A percentile compares a stretch with the other conserved stretches of the same genome.
Conservation (phyloP, 2,329 filamentous ascomycete genomes). For the Westerdykella aurantiaca region DNA sequence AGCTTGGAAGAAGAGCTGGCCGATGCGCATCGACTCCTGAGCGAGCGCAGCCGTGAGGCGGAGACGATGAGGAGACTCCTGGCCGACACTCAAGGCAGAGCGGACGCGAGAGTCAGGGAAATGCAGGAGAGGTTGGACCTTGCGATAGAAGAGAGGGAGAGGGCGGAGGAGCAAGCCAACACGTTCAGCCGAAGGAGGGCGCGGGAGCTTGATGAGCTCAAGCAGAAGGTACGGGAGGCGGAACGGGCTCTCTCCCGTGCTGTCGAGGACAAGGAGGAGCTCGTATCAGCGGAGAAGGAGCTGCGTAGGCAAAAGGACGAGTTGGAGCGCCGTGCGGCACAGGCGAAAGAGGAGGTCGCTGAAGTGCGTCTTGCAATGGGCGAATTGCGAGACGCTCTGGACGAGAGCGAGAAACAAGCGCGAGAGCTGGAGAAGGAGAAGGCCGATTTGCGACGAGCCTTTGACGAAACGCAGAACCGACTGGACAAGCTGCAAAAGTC, state of each 20-base stretch:
- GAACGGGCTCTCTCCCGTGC: conserved; percentile 70
- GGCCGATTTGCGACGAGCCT: conserved; percentile 63
- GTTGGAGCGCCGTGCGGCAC: conserved; percentile 64
- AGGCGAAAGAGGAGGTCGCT: conserved; percentile 64
- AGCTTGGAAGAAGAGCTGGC: conserved; percentile 86
- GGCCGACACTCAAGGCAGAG: conserved; percentile 75
- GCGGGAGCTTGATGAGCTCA: conserved; percentile 82
- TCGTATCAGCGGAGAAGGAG: conserved; percentile 67
- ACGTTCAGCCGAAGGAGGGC: conserved; percentile 68
- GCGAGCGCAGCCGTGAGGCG: conserved; percentile 81
- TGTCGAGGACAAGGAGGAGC: conserved; percentile 68
- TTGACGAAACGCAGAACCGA: conserved; percentile 71
- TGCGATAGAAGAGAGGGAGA: conserved; percentile 88
- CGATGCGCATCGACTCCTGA: conserved; percentile 79
- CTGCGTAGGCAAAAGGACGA: conserved; percentile 70
- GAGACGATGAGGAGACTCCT: conserved; percentile 92
- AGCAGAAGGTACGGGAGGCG: conserved; percentile 69
- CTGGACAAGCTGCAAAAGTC: conserved; percentile 75
- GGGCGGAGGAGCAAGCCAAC: conserved; percentile 83
- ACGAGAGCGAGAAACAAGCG: conserved; percentile 80
- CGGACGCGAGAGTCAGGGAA: conserved; percentile 76
- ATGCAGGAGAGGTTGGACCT: conserved; percentile 85
- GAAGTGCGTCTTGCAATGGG: conserved; percentile 73
- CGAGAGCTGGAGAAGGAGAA: conserved; percentile 80
- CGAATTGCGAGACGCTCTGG: conserved; percentile 71